These are phyloP conservation scores for Blastomyces percursus DNA, from an alignment of 2,329 filamentous ascomycete genomes.

Conservation along the genomic window DNA sequence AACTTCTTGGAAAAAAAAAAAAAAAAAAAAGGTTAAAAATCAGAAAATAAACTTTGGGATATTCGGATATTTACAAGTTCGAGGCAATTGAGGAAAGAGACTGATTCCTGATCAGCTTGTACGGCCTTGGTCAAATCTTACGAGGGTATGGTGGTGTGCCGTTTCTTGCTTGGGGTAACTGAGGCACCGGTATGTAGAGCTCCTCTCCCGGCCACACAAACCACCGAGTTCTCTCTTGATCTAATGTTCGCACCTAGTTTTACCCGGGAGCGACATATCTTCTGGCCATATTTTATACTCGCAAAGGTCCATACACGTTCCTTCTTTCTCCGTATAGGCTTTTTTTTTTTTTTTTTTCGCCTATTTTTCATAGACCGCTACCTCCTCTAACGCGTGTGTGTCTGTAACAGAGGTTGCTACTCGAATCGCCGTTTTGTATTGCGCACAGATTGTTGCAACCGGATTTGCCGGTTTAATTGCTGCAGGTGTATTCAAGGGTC, in stretches of 20 bases:
- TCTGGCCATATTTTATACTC: conserved; percentile 57
- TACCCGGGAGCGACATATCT: conserved; percentile 53
- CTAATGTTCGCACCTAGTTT: conserved; percentile 28
- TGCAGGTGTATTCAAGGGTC: conserved; percentile 17
- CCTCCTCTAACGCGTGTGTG: conserved; percentile 14
- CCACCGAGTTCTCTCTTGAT: no score
- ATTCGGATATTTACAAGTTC: not conserved
- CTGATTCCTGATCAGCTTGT: conserved; percentile 22
- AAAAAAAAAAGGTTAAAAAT: no score
- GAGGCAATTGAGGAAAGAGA: conserved; percentile 12
- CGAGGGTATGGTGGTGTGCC: conserved; percentile 28
- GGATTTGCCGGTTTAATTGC: conserved; percentile 16
- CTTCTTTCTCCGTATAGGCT: not conserved
- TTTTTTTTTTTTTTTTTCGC: no score
- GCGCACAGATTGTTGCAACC: conserved; percentile 15
- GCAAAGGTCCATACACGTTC: conserved; percentile 34
- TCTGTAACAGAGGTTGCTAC: conserved; percentile 13
- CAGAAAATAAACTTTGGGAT: no score
- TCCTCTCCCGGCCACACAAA: conserved; percentile 10
- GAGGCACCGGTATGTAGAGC: conserved; percentile 17
- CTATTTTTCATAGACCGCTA: conserved; percentile 12
- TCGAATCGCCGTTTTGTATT: conserved; percentile 15
- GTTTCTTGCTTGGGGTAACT: conserved; percentile 15
- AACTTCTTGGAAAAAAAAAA: no score
- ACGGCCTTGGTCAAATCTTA: conserved; percentile 36